These are phyloP conservation scores for Mallotus repandus DNA, from an alignment of 441 rosid genomes.

Conservation along the genomic window DNA sequence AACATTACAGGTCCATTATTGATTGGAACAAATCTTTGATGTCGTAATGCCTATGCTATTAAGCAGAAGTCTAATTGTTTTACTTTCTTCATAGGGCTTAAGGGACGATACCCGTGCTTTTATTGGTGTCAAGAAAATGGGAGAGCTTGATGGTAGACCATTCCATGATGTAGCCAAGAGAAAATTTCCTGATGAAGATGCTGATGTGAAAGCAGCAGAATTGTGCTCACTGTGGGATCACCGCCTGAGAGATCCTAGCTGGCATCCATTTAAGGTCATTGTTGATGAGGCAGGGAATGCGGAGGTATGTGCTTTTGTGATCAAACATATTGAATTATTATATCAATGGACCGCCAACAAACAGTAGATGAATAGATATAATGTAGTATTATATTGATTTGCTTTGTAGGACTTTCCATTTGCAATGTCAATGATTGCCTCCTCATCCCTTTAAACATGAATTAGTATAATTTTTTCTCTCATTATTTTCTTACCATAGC, in stretches of 20 bases:
- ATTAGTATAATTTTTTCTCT: no score
- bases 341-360: background rate
- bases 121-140: background rate
- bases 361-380: background rate
- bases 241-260: conserved; percentile 39
- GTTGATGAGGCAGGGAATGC: conserved; percentile 30
- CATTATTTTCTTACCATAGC: background rate
- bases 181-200: conserved; percentile 32
- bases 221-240: conserved; percentile 49
- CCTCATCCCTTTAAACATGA: no score
- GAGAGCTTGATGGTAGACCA: background rate
- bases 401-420: background rate
- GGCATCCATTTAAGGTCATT: conserved; percentile 53
- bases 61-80: background rate
- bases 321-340: background rate
- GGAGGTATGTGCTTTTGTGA: conserved; percentile 30
- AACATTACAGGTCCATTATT: no score
- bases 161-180: conserved; percentile 22
- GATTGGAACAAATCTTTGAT: background rate
- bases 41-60: background rate
- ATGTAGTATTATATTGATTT: background rate
- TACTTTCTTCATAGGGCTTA: conserved; percentile 34
- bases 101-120: conserved; percentile 19
- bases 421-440: no score
- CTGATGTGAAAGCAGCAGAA: conserved; percentile 33